Base-by-base conservation (phyloP, 2,329 filamentous ascomycete species). In the Ceratocystis ficicola region DNA sequence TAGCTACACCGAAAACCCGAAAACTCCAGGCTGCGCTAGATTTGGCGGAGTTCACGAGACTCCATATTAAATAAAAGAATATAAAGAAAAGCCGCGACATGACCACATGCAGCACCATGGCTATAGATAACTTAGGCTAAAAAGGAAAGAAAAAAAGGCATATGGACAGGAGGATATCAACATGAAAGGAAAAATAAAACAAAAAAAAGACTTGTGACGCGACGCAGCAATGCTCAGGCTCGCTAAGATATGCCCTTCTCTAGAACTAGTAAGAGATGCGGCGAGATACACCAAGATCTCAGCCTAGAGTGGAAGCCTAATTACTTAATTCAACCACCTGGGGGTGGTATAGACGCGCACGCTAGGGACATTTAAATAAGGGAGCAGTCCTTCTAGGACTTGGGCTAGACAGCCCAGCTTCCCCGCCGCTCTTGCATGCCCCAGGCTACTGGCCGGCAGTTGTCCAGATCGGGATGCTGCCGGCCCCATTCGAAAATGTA, bases 401-500 rank as follows among this genome's bases (percentile, higher is more conserved):
- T 50, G 44, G 6, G 71, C 41, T 70, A 88, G 67, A 88, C 81
- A 52, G 86, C 87, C 87, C 88, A 91, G 71, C 87, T 90, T 66
- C 88, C 87, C 72, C 83, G 77, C 68, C 86, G 76, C 68, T 84
- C 85, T 65, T 80, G 77, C 61, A 88, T 83, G 12, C 87, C 88
- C 87, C 87, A 90, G 3, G 83, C 82, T 2, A 82, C 78, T 65
- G 80, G 80, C 69, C 83, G 79, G 46, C 60, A 68, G 66, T 79
- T 78, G 70, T 84, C 80, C 74, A 94, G 84, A 68, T 84, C 81
- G 4, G 91, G 90, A 73, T 95, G 89, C 75, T 96, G 91, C 66
- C 87, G 81, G 28, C 88, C 92, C 93, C 93, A 97, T 74, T 96
- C 91, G 46, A 81, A 81, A 48, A 97, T 88, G 74, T 97, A 97